Evolutionary conservation across 208 protist genomes (phyloP).

Genomic region (Wallacemonas sp.): DNA sequence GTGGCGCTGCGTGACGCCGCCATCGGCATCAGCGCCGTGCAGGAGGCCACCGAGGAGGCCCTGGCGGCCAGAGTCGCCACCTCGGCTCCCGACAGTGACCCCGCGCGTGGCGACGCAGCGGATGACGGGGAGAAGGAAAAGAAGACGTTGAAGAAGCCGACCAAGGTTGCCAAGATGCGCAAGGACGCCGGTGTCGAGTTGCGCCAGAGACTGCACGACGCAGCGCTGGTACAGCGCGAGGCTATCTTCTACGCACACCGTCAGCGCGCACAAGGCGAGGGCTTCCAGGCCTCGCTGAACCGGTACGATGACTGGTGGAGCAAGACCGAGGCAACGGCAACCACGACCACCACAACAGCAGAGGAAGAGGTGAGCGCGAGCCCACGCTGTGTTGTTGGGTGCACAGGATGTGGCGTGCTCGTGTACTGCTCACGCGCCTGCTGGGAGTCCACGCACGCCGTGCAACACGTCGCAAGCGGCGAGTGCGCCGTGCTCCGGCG

Average conservation of each 20-base stretch:
- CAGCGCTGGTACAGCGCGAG: conserved; percentile 33
- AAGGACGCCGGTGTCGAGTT: conserved; percentile 49
- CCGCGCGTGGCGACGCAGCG: background rate
- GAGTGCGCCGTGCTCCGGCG: conserved; percentile 54
- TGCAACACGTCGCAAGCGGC: conserved; percentile 36
- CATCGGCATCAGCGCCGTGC: conserved; percentile 38
- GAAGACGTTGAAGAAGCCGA: conserved; percentile 52
- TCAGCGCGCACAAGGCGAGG: background rate
- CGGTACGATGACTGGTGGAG: conserved; percentile 14
- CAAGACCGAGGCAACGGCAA: conserved; percentile 17
- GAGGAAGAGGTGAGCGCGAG: background rate
- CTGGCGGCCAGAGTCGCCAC: background rate
- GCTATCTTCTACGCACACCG: conserved; percentile 28
- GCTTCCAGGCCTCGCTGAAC: conserved; percentile 7
- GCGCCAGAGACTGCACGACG: conserved; percentile 35
- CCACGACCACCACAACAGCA: background rate
- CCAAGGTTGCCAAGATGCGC: conserved; percentile 49
- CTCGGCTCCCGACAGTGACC: background rate
- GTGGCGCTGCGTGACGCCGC: conserved; percentile 44
- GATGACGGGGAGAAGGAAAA: conserved; percentile 3
- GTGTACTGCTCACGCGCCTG: conserved; percentile 61
- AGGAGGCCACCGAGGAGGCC: conserved; percentile 24
- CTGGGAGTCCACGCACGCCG: conserved; percentile 30
- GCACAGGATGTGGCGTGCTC: conserved; percentile 55
- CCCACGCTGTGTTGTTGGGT: conserved; percentile 36